A percentile compares a stretch with the other conserved stretches of the same genome.
Evolutionary conservation across 2,329 filamentous ascomycete genomes (phyloP).

Genomic region (Sodiomyces alkalinus): DNA sequence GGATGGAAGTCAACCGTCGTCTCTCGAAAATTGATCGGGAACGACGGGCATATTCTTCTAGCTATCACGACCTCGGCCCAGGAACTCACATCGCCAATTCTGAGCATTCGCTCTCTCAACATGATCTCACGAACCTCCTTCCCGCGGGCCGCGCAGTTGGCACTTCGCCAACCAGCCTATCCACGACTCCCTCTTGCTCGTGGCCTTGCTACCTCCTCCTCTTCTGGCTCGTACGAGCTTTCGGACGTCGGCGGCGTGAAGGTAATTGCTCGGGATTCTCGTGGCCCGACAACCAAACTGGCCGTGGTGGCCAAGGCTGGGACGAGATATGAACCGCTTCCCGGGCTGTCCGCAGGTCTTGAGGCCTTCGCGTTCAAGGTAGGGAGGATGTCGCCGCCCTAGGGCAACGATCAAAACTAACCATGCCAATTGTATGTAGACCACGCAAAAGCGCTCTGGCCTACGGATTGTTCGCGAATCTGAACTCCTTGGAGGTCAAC

Average conservation of each 20-base stretch:
- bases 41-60: constrained; percentile 9
- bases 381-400: constrained; percentile 11
- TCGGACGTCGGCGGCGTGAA: constrained; percentile 80
- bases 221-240: constrained; percentile 75
- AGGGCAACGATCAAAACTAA: constrained; percentile 2
- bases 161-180: constrained; percentile 40
- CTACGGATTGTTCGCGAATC: constrained; percentile 89
- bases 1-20: constrained; percentile 5
- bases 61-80: constrained; percentile 8
- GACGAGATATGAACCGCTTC: constrained; percentile 79
- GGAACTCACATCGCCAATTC: constrained; percentile 28
- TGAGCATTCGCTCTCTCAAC: constrained; percentile 40
- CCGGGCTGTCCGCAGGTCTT: constrained; percentile 78
- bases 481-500: constrained; percentile 85
- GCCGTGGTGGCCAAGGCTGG: constrained; percentile 89
- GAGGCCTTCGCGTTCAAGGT: constrained; percentile 98
- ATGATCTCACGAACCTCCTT: constrained; percentile 49
- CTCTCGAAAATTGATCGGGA: constrained; percentile 10
- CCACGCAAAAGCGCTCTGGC: constrained; percentile 75
- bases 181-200: constrained; percentile 35
- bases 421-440: constrained; percentile 30
- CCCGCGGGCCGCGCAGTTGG: constrained; percentile 42
- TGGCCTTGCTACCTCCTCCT: constrained; percentile 39
- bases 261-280: constrained; percentile 78
- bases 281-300: constrained; percentile 78